phyloP scores from a whole-genome alignment of 2,329 filamentous ascomycete genomes.

The Boeremia exigua region DNA sequence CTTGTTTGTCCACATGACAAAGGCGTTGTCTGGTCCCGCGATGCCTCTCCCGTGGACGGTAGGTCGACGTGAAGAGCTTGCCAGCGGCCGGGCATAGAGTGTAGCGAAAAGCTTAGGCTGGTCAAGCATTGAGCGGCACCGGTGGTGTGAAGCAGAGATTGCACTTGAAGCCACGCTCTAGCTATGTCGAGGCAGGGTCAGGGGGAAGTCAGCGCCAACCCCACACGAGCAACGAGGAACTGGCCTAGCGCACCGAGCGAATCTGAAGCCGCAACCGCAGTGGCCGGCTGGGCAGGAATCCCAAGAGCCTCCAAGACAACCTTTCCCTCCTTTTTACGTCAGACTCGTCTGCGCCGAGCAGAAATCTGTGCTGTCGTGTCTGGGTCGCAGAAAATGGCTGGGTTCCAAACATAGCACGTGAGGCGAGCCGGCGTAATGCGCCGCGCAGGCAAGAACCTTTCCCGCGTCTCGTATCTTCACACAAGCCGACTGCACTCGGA shows the following conservation, averaged over 20 bases:
- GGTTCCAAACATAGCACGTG: constrained; percentile 1
- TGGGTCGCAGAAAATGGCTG: not conserved
- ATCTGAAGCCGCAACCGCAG: constrained; percentile 11
- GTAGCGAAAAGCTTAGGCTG: constrained; percentile 27
- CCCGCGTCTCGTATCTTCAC: constrained; percentile 16
- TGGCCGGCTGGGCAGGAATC: constrained; percentile 7
- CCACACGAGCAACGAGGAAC: constrained; percentile 17
- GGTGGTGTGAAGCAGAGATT: constrained; percentile 19
- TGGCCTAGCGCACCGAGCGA: constrained; percentile 19
- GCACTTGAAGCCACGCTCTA: constrained; percentile 13
- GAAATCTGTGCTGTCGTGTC: constrained; percentile 4
- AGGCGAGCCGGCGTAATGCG: not conserved
- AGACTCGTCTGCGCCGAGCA: constrained; percentile 9
- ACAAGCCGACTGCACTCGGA: constrained; percentile 7
- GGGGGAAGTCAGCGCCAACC: constrained; percentile 7
- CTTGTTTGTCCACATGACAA: not conserved
- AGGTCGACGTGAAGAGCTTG: constrained; percentile 11
- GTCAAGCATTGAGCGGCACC: constrained; percentile 27
- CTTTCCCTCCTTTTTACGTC: constrained; percentile 5
- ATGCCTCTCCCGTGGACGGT: not conserved
- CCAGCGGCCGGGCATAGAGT: constrained; percentile 1
- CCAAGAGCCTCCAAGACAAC: constrained; percentile 15
- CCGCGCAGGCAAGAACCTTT: constrained; percentile 4
- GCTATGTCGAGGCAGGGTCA: constrained; percentile 16
- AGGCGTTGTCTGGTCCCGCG: not conserved